phyloP scores from a whole-genome alignment of 306 rosid genomes.

The Lathyrus oleraceus region DNA sequence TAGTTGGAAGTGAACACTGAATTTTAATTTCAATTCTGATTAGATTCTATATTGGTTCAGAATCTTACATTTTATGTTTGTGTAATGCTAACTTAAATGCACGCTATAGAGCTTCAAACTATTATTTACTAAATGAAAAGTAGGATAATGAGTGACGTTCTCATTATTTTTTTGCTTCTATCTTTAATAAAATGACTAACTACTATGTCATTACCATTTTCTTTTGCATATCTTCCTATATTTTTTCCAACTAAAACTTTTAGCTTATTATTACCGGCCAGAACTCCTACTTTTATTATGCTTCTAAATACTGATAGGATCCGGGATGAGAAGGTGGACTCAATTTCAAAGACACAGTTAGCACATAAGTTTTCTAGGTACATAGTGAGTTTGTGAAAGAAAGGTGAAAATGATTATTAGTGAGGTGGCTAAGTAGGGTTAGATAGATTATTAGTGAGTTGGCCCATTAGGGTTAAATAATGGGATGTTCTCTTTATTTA shows the following conservation, averaged over 20 bases:
- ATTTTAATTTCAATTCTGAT: not conserved
- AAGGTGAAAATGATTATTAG: not conserved
- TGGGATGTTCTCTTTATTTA: not conserved
- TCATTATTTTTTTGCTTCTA: not conserved
- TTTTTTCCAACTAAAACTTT: not conserved
- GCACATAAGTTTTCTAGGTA: no score
- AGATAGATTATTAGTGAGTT: not conserved
- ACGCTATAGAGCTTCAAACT: not conserved
- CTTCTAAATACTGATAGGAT: not conserved
- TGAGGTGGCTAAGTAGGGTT: not conserved
- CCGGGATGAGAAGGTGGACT: no score
- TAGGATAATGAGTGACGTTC: not conserved
- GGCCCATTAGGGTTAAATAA: not conserved
- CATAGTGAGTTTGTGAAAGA: no score
- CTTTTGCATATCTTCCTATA: not conserved
- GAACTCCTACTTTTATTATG: not conserved
- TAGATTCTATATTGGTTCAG: not conserved
- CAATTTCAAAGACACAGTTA: no score
- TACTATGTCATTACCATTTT: no score
- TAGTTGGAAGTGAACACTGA: conserved; percentile 7
- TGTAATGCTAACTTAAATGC: not conserved
- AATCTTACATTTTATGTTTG: not conserved
- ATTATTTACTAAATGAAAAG: not conserved
- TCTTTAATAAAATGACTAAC: no score
- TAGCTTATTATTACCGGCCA: not conserved